Base-by-base conservation (phyloP, 768 basidiomycete genomes). In the Lentinula edodes region DNA sequence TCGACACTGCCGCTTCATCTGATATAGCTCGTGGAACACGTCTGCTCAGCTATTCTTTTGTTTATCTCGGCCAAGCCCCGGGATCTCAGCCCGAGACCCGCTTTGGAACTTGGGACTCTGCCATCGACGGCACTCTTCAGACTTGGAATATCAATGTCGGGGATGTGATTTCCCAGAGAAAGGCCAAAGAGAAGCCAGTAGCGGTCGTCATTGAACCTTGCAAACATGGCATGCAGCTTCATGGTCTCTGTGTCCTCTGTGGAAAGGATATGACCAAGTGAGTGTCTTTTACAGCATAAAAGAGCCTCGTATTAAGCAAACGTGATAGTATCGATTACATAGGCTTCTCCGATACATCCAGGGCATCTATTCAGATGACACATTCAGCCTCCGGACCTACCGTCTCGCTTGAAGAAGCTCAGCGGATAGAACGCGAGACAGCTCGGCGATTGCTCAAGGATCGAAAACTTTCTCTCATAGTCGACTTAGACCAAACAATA, bases 401-500 rank as follows among this genome's bases (percentile, higher is more conserved):
- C 32, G 95, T 98, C 45, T 95, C 95, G 1, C 78, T 93, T 60
- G 90, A 93, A 67, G 95, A 98, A 77, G 97, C 97, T 0, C 87
- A 90, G 66, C 84, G 90, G 42, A 88, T 98, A 63, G 95, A 96
- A 71, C 80, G 81, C 42, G 89, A 93, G 69, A 91, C 89, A 2
- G 89, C 93, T 1, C 77, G 88, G 1, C 88, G 87, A 66, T 84
- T 99, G 39, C 81, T 93, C 68, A 80, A 82, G 60, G 77, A 83
- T 5, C 83, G 87, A 58, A 93, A 88, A 71, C 86, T 99, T 36
- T 93, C 92, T 38, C 87, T 99, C 54, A 98, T 99, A 66, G 96
- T 99, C 67, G 97, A 99, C 78, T 84, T 99, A 38, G 97, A 99
- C 75, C 97, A 99, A 73, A 99, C 97, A 12, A 95, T 98, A 71